Evolutionary conservation across 495 filamentous ascomycete species (phyloP), one percentile per base, ranked within the genome.

Genomic region (Tricharina praecox): DNA sequence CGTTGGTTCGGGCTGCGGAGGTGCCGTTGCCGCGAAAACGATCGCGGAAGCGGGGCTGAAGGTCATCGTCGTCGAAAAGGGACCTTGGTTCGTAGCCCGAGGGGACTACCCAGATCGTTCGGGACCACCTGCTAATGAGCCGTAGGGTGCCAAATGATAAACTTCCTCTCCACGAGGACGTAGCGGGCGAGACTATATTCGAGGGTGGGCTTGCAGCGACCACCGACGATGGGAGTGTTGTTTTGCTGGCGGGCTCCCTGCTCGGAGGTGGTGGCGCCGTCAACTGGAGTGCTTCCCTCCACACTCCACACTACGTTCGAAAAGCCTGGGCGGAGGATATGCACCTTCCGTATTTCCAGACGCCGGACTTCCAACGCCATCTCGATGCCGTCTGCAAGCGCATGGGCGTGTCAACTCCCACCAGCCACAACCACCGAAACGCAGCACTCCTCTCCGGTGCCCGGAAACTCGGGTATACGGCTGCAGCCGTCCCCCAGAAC

Each of bases 261-360:
- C 94, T 81, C 73, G 87, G 87, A 26, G 87, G 87, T 41, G 87
- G 87, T 32, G 86, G 85, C 0, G 83, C 81, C 1, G 62, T 94
- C 49, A 93, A 93, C 56, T 93, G 86, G 87, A 80, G 78, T 32
- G 87, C 82, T 15, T 72, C 73, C 11, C 62, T 93, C 4, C 26
- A 54, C 46, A 80, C 80, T 0, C 87, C 90, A 63, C 77, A 69
- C n/a, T 90, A 70, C 52, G 82, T 95, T 0, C 72, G 85, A 11
- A 68, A 77, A 49, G 82, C 94, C 63, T 95, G 87, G 87, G 78
- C 83, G 0, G 59, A 66, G 42, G 67, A 77, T 45, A 50, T 62
- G 18, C 75, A 76, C 3, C 66, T 95, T n/a, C 69, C 74, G 0
- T 82, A 88, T 53, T 93, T 93, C 57, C 81, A 75, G 0, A 79